Percentiles rank a stretch among this genome's conserved stretches.
These are phyloP conservation scores for Pneumocystis canis DNA, from an alignment of 1,139 yeast genomes.

Conservation along the genomic window DNA sequence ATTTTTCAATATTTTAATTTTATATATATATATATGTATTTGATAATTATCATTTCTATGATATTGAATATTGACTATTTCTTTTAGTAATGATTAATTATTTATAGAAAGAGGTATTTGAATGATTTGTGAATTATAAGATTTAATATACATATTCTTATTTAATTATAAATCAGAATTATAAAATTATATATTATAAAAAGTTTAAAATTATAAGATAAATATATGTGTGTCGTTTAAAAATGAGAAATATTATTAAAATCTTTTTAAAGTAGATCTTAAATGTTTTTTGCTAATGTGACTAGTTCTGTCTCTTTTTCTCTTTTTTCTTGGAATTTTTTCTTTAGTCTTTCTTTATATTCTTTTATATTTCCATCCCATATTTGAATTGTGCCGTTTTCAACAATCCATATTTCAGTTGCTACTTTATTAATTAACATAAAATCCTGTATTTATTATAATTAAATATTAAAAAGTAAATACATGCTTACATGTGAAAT, in stretches of 20 bases:
- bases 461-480: not conserved
- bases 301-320: not conserved
- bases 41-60: no score
- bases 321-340: constrained; percentile 5
- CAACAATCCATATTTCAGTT: constrained; percentile 38
- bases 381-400: constrained; percentile 9
- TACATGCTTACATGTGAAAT: constrained; percentile 56
- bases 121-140: not conserved
- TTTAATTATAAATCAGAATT: no score
- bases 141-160: no score
- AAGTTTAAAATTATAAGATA: not conserved
- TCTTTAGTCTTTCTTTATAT: constrained; percentile 12
- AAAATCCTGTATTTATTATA: constrained; percentile 44
- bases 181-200: no score
- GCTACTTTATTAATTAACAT: constrained; percentile 95
- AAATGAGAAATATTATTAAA: not conserved
- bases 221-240: not conserved
- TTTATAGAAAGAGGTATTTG: not conserved
- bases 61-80: not conserved
- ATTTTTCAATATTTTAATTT: not conserved
- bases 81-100: not conserved
- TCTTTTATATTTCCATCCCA: constrained; percentile 13
- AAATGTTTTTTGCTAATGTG: not conserved
- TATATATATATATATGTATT: no score
- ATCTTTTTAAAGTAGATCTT: not conserved